Conservation (phyloP, 2,329 filamentous ascomycete species). For the Fusarium udum region DNA sequence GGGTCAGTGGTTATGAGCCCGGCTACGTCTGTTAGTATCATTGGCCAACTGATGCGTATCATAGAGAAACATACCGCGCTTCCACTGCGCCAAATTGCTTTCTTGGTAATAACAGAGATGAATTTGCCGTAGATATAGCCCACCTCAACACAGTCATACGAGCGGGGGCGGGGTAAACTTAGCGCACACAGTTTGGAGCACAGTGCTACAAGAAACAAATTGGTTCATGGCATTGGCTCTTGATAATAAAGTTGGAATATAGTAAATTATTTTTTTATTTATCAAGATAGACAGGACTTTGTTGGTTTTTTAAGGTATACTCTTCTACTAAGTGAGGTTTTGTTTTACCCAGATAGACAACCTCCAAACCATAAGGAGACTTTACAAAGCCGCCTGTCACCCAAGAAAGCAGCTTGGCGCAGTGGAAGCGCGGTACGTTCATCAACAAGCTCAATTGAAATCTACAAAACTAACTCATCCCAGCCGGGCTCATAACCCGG, state of each 20-base stretch:
- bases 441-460: background rate
- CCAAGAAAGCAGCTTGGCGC: conserved; percentile 27
- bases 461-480: background rate
- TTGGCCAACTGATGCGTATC: background rate
- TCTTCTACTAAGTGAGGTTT: background rate
- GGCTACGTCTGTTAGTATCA: background rate
- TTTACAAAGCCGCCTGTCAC: background rate
- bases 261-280: background rate
- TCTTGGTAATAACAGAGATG: background rate
- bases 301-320: too few species aligned
- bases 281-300: too few species aligned
- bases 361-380: background rate
- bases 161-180: background rate
- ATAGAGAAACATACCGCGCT: background rate
- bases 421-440: conserved; percentile 28
- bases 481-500: conserved; percentile 35
- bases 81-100: background rate
- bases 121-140: background rate
- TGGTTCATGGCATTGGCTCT: too few species aligned
- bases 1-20: background rate
- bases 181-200: background rate
- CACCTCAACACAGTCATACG: background rate
- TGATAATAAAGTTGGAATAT: background rate
- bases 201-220: background rate
- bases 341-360: background rate